Conservation (phyloP, 2,329 filamentous ascomycete species). For the Exophiala phaeomuriformis region DNA sequence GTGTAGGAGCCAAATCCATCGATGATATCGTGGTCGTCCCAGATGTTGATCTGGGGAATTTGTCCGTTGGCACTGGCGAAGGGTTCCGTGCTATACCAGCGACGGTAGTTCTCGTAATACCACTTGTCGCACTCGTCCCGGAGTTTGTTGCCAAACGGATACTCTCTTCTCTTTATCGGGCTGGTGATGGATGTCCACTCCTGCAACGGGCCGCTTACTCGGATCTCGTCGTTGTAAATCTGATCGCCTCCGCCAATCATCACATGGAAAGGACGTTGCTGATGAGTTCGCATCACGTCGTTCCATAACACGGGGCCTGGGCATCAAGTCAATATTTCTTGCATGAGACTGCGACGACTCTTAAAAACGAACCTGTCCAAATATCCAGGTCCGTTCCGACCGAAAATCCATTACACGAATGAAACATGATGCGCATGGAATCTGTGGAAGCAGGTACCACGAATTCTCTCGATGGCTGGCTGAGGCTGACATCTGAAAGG, state of each 20-base stretch:
- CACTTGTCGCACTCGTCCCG: slow-evolving; percentile 53
- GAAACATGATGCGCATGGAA: slow-evolving; percentile 63
- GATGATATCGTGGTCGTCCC: slow-evolving; percentile 61
- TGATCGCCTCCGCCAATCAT: slow-evolving; percentile 91
- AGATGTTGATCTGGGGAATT: slow-evolving; percentile 59
- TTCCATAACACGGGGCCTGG: slow-evolving; percentile 55
- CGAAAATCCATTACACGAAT: slow-evolving; percentile 62
- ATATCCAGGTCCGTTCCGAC: slow-evolving; percentile 57
- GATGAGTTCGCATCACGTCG: slow-evolving; percentile 55
- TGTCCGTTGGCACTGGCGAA: slow-evolving; percentile 55
- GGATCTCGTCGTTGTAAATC: slow-evolving; percentile 68
- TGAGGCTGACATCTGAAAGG: slow-evolving; percentile 46
- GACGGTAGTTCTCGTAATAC: slow-evolving; percentile 55
- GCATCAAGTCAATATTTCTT: background rate
- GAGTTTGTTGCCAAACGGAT: slow-evolving; percentile 59
- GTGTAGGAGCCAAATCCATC: slow-evolving; percentile 61
- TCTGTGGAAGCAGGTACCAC: slow-evolving; percentile 52
- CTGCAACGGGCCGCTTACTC: slow-evolving; percentile 72
- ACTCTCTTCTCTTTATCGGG: slow-evolving; percentile 53
- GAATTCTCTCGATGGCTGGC: slow-evolving; percentile 43
- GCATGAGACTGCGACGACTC: background rate
- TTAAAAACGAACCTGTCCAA: slow-evolving; percentile 40
- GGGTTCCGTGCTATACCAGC: slow-evolving; percentile 62
- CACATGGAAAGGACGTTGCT: slow-evolving; percentile 54
- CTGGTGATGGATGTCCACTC: slow-evolving; percentile 55